Evolutionary conservation across 805 yeast species (phyloP).

Genomic region (Starmerella roubikii): DNA sequence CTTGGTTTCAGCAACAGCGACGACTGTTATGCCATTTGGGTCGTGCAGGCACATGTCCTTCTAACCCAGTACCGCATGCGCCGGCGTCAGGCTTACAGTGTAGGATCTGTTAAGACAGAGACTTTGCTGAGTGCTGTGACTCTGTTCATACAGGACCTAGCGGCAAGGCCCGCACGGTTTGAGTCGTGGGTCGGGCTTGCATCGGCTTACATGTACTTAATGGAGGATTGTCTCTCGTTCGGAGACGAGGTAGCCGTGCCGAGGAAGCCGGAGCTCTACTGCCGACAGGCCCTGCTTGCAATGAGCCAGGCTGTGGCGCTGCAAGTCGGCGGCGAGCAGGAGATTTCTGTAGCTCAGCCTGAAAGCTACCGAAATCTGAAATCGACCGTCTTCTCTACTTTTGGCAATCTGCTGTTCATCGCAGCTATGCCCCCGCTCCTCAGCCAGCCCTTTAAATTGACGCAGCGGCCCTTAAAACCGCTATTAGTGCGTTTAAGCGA

Average conservation of each 20-base stretch:
- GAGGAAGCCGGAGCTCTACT: slow-evolving; percentile 8
- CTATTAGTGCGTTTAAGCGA: background rate
- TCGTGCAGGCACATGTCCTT: slow-evolving; percentile 51
- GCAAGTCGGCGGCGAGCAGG: slow-evolving; percentile 64
- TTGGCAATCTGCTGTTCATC: slow-evolving; percentile 9
- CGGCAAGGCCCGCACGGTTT: slow-evolving; percentile 49
- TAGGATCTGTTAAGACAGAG: slow-evolving; percentile 46
- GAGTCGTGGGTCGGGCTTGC: slow-evolving; percentile 85
- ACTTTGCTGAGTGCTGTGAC: slow-evolving; percentile 65
- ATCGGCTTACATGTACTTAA: slow-evolving; percentile 60
- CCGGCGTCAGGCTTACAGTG: slow-evolving; percentile 52
- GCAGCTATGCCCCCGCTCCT: slow-evolving; percentile 6
- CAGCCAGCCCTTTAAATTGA: background rate
- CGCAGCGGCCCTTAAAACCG: background rate
- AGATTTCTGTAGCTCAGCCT: background rate
- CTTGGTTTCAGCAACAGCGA: slow-evolving; percentile 25
- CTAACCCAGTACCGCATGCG: slow-evolving; percentile 57
- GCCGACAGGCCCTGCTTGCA: slow-evolving; percentile 12
- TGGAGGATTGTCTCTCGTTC: slow-evolving; percentile 59
- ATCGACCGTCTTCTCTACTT: background rate
- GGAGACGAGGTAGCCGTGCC: slow-evolving; percentile 8
- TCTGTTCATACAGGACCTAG: slow-evolving; percentile 51
- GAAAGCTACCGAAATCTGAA: slow-evolving; percentile 1
- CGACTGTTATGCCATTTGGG: slow-evolving; percentile 47
- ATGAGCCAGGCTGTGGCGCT: slow-evolving; percentile 11